A percentile compares a stretch with the other conserved stretches of the same genome.
These are phyloP conservation scores for Saturnispora hagleri DNA, from an alignment of 805 yeast species.

Conservation along the genomic window DNA sequence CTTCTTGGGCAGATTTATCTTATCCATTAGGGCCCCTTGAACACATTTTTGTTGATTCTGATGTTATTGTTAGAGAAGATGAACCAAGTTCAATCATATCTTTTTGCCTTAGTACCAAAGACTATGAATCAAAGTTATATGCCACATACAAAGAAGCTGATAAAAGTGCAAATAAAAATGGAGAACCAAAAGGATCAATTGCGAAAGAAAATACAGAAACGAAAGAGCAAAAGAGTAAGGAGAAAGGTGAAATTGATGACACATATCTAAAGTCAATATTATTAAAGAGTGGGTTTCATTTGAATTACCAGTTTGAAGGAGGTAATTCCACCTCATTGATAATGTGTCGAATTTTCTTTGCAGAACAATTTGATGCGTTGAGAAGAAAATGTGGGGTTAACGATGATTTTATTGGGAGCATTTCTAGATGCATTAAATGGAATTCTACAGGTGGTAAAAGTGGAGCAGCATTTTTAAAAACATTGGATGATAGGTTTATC, in stretches of 20 bases:
- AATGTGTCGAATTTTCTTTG: slow-evolving; percentile 89
- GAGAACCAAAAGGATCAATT: neutral
- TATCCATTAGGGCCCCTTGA: slow-evolving; percentile 77
- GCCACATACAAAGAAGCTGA: neutral
- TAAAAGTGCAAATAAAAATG: neutral
- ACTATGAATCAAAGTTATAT: slow-evolving; percentile 43
- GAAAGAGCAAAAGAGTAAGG: neutral
- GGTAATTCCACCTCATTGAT: slow-evolving; percentile 54
- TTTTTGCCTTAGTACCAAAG: slow-evolving; percentile 79
- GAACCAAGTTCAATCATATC: slow-evolving; percentile 95
- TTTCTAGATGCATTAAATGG: slow-evolving; percentile 92
- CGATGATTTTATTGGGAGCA: slow-evolving; percentile 72
- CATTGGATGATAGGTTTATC: slow-evolving; percentile 81
- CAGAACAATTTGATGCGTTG: slow-evolving; percentile 95
- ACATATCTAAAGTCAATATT: slow-evolving; percentile 50
- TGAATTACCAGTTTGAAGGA: slow-evolving; percentile 86
- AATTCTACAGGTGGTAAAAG: slow-evolving; percentile 94
- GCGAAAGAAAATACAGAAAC: neutral
- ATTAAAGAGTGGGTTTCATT: slow-evolving; percentile 79
- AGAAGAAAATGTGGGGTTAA: slow-evolving; percentile 74
- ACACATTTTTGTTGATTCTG: slow-evolving; percentile 88
- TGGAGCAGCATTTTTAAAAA: slow-evolving; percentile 88
- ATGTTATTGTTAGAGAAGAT: slow-evolving; percentile 88
- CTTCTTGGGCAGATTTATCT: slow-evolving; percentile 85
- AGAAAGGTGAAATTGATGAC: neutral